Evolutionary conservation across 179 eudicot species (phyloP).

Genomic region (Beta lomatogona): DNA sequence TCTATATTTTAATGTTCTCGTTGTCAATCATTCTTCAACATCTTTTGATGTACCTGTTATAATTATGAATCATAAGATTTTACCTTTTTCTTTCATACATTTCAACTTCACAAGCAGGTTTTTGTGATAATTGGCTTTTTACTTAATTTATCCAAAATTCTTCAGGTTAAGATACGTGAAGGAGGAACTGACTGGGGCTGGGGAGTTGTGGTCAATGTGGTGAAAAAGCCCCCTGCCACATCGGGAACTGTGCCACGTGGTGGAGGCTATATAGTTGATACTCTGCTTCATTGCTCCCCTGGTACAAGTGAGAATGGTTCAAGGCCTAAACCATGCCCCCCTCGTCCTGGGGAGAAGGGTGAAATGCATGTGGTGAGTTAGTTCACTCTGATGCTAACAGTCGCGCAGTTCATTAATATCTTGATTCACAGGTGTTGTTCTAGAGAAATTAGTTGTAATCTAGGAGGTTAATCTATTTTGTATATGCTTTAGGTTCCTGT

Average conservation of each 20-base stretch:
- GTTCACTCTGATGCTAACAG: conserved; percentile 28
- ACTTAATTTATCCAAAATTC: conserved; percentile 10
- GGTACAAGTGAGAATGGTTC: conserved; percentile 86
- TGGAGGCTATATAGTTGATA: conserved; percentile 82
- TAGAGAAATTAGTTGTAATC: neutral
- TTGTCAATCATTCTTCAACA: neutral
- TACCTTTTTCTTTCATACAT: no score
- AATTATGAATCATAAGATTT: neutral
- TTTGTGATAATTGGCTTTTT: neutral
- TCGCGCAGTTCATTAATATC: conserved; percentile 4
- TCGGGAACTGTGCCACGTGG: conserved; percentile 63
- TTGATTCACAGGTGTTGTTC: neutral
- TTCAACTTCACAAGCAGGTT: neutral
- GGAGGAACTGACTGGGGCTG: conserved; percentile 99
- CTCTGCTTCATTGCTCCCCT: conserved; percentile 91
- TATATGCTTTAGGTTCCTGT: conserved; percentile 74
- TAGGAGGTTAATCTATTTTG: conserved; percentile 8
- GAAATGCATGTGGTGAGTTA: conserved; percentile 99
- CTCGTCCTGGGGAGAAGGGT: conserved; percentile 95
- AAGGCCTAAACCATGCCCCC: conserved; percentile 89
- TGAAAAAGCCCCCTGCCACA: conserved; percentile 65
- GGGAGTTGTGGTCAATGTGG: conserved; percentile 98
- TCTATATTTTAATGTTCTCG: conserved; percentile 11
- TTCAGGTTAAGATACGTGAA: conserved; percentile 83
- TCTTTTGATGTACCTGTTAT: neutral